Evolutionary conservation across 495 filamentous ascomycete species (phyloP).

Genomic region (Lepidopterella palustris): DNA sequence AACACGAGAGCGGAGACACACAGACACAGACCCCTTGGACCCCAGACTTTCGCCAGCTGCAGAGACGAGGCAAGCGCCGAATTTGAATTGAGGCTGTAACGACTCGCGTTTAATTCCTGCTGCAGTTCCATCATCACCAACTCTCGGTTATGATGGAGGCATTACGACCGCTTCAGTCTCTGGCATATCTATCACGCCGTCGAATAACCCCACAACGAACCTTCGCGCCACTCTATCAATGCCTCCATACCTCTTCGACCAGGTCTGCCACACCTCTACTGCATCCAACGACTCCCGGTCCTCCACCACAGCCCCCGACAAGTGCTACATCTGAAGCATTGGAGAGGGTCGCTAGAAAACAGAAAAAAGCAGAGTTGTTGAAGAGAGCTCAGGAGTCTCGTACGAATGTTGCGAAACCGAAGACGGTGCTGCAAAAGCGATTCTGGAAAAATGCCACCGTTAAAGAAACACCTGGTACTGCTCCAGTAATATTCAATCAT

Average conservation of each 20-base stretch:
- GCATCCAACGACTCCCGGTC: conserved; percentile 66
- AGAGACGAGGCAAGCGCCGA: background rate
- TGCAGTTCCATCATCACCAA: too few relatives aligned
- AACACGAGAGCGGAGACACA: conserved; percentile 1
- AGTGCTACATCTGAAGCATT: conserved; percentile 49
- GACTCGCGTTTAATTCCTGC: background rate
- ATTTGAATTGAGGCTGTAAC: background rate
- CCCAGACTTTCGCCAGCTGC: background rate
- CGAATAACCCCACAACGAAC: conserved; percentile 3
- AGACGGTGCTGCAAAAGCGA: conserved; percentile 53
- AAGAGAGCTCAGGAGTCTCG: conserved; percentile 43
- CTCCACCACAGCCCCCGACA: conserved; percentile 70
- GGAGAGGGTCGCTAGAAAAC: conserved; percentile 47
- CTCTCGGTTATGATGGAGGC: too few relatives aligned
- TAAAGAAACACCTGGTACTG: conserved; percentile 46
- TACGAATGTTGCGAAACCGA: conserved; percentile 38
- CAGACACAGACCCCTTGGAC: too few relatives aligned
- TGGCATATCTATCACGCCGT: background rate
- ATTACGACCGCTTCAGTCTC: background rate
- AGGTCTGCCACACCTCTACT: conserved; percentile 55
- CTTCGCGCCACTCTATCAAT: conserved; percentile 22
- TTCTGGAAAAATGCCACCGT: conserved; percentile 83
- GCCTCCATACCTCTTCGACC: conserved; percentile 49
- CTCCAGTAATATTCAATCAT: conserved; percentile 2
- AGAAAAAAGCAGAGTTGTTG: conserved; percentile 49